Conservation (phyloP, 2,329 filamentous ascomycete genomes). For the Colletotrichum simmondsii region DNA sequence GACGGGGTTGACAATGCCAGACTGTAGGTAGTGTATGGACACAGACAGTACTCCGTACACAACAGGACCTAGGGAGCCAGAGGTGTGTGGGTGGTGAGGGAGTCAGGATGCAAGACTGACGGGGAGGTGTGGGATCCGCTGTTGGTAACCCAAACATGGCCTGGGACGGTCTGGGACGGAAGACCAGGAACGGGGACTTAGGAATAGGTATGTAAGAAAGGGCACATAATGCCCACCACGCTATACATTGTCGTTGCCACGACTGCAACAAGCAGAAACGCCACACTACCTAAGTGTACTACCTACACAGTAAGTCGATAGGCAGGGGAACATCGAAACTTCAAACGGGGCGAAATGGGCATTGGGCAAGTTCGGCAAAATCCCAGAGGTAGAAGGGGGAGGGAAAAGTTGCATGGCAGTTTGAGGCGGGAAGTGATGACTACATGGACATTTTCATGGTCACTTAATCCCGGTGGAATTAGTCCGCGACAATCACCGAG, state of each 20-base stretch:
- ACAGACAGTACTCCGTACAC: no score
- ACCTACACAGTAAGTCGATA: not conserved
- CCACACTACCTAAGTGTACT: not conserved
- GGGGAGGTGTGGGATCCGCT: not conserved
- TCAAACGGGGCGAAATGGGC: not conserved
- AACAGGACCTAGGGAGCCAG: not conserved
- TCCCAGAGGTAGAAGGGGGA: not conserved
- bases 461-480: conserved; percentile 5
- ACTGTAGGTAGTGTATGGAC: not conserved
- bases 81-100: not conserved
- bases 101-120: not conserved
- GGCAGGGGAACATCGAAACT: not conserved
- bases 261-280: not conserved
- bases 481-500: conserved; percentile 21
- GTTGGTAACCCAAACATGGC: not conserved
- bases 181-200: not conserved
- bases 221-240: not conserved
- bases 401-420: conserved; percentile 17
- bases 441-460: conserved; percentile 3
- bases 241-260: not conserved
- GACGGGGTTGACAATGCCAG: not conserved
- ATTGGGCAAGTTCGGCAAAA: not conserved
- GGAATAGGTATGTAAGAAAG: not conserved
- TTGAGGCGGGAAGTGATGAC: conserved; percentile 20
- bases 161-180: not conserved